Evolutionary conservation across 2,329 filamentous ascomycete species (phyloP).

Genomic region (Calonectria multiphialidica): DNA sequence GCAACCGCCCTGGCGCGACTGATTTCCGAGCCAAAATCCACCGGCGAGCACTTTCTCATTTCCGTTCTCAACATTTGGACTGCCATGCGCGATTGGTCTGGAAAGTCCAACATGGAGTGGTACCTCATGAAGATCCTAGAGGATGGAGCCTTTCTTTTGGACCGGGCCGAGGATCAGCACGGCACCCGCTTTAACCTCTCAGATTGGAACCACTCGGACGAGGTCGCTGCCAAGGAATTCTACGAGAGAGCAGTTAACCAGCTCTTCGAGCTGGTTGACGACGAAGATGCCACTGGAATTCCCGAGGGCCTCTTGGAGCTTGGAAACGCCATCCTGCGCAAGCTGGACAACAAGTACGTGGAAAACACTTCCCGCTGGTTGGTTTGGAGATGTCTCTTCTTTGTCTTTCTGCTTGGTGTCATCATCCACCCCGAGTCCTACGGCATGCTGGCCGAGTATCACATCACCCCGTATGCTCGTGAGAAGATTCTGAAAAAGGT

Average conservation of each 20-base stretch:
- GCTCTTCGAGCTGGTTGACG: constrained; percentile 88
- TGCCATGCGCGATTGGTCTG: constrained; percentile 88
- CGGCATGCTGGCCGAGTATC: constrained; percentile 86
- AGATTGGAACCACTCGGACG: constrained; percentile 81
- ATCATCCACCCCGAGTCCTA: constrained; percentile 90
- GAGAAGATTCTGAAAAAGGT: constrained; percentile 86
- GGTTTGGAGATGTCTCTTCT: constrained; percentile 92
- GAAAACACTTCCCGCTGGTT: constrained; percentile 85
- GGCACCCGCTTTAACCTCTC: constrained; percentile 78
- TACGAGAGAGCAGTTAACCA: constrained; percentile 85
- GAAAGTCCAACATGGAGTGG: constrained; percentile 89
- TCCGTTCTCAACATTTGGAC: constrained; percentile 91
- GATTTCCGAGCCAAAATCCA: constrained; percentile 81
- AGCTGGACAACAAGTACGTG: constrained; percentile 78
- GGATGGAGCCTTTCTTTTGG: constrained; percentile 90
- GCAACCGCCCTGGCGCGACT: constrained; percentile 87
- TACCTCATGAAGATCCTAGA: constrained; percentile 96
- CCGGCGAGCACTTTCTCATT: constrained; percentile 83
- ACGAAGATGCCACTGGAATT: constrained; percentile 86
- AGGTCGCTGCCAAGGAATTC: constrained; percentile 87
- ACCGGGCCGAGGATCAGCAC: constrained; percentile 84
- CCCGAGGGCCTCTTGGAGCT: constrained; percentile 88
- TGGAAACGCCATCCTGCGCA: constrained; percentile 84
- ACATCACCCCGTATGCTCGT: constrained; percentile 90
- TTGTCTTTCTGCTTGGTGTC: constrained; percentile 84